phyloP scores from a whole-genome alignment of 2,329 filamentous ascomycete genomes.

The Colletotrichum liriopes region DNA sequence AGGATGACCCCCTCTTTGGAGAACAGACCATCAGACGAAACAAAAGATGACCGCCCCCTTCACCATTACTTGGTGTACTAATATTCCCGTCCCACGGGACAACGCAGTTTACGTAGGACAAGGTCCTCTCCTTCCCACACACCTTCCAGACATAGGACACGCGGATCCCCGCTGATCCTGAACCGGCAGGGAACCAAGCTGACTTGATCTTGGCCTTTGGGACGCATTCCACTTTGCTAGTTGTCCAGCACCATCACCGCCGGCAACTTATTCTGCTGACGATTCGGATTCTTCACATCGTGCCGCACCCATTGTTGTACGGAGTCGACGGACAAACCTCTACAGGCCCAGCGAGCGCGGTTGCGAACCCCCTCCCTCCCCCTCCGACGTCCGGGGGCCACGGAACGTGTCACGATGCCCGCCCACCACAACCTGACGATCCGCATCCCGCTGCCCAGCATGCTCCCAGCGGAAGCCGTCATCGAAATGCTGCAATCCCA shows the following conservation, averaged over 20 bases:
- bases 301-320: not conserved
- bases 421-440: conserved; percentile 54
- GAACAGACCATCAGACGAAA: conserved; percentile 40
- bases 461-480: conserved; percentile 55
- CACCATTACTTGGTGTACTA: not conserved
- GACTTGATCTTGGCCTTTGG: conserved; percentile 8
- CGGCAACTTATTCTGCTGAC: not conserved
- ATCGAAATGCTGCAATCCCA: conserved; percentile 58
- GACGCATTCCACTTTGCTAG: not conserved
- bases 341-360: not conserved
- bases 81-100: not conserved
- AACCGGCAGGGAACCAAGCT: conserved; percentile 35
- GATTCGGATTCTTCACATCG: not conserved
- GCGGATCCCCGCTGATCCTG: conserved; percentile 28
- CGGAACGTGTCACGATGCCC: conserved; percentile 40
- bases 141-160: conserved; percentile 10
- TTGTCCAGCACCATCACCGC: not conserved
- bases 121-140: conserved; percentile 8
- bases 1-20: not conserved
- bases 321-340: not conserved
- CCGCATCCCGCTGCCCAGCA: conserved; percentile 59
- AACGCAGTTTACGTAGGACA: conserved; percentile 14
- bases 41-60: conserved; percentile 26
- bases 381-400: not conserved
- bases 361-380: not conserved